A percentile compares a stretch with the other conserved stretches of the same genome.
Evolutionary conservation across 148 eudicot species (phyloP).

Genomic region (Oxyria digyna): DNA sequence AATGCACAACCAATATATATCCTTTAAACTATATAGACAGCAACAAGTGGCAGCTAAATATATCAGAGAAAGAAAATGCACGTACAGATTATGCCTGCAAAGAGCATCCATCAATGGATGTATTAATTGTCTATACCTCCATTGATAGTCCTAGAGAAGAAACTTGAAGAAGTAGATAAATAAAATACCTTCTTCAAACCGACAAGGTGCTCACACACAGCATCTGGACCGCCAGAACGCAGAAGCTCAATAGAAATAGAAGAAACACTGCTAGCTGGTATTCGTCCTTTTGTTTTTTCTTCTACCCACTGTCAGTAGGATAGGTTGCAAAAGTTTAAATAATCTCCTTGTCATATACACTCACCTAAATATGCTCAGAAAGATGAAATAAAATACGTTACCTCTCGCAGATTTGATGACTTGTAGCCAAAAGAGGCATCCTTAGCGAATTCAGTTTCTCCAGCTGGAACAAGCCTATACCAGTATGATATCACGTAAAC

Average conservation of each 20-base stretch:
- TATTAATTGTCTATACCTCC: not conserved
- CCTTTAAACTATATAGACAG: not conserved
- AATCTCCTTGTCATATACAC: not conserved
- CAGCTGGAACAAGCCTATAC: slow-evolving; percentile 92
- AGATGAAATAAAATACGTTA: slow-evolving; percentile 15
- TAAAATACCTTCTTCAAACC: slow-evolving; percentile 48
- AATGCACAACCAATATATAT: not conserved
- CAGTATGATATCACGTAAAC: slow-evolving; percentile 6
- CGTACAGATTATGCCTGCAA: not conserved
- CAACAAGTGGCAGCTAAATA: not conserved
- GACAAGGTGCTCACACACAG: slow-evolving; percentile 82
- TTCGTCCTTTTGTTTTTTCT: slow-evolving; percentile 83
- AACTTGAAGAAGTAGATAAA: not conserved
- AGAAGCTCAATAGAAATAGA: slow-evolving; percentile 76
- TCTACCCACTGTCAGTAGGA: slow-evolving; percentile 71
- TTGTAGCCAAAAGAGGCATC: slow-evolving; percentile 94
- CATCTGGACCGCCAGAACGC: slow-evolving; percentile 81
- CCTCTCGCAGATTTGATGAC: slow-evolving; percentile 92
- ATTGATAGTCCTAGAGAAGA: not conserved
- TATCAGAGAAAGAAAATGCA: not conserved
- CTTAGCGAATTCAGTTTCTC: slow-evolving; percentile 94
- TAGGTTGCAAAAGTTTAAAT: slow-evolving; percentile 1
- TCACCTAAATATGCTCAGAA: not conserved
- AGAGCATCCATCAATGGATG: not conserved
- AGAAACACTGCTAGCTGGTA: slow-evolving; percentile 55